phyloP scores from a whole-genome alignment of 192 early-diverging fungal genomes.

The Pecoramyces ruminantium region DNA sequence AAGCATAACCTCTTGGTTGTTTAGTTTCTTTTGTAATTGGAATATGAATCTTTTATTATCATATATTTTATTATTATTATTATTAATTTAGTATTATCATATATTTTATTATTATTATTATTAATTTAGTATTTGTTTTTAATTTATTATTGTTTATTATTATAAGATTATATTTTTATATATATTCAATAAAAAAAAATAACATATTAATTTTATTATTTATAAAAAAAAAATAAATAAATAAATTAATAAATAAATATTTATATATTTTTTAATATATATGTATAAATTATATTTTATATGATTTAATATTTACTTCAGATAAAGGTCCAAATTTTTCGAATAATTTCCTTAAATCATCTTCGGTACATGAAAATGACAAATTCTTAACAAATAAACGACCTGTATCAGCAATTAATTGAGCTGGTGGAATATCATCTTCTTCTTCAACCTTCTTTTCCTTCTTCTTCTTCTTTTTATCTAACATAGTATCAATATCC shows the following conservation, averaged over 20 bases:
- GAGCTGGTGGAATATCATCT: conserved; percentile 14
- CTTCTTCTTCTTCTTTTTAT: neutral
- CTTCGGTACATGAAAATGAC: conserved; percentile 71
- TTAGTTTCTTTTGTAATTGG: conserved; percentile 85
- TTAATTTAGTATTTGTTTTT: too few species aligned
- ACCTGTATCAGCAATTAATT: conserved; percentile 81
- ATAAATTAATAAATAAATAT: too few species aligned
- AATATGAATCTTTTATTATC: conserved; percentile 52
- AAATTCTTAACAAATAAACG: conserved; percentile 88
- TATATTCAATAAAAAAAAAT: too few species aligned
- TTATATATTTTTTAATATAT: neutral
- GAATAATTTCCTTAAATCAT: conserved; percentile 70
- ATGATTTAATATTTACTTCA: conserved; percentile 25
- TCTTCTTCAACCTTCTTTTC: conserved; percentile 10
- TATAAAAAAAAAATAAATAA: too few species aligned
- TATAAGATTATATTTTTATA: too few species aligned
- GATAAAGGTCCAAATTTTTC: conserved; percentile 76
- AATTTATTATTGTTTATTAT: too few species aligned
- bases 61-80: neutral
- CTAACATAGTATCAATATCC: neutral
- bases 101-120: neutral
- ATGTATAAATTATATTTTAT: too few species aligned
- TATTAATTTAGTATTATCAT: too few species aligned
- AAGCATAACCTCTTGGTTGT: conserved; percentile 83
- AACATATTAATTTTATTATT: too few species aligned